Conservation (phyloP, 225 moss, liverwort and hornwort genomes). For the Straminergon stramineum region DNA sequence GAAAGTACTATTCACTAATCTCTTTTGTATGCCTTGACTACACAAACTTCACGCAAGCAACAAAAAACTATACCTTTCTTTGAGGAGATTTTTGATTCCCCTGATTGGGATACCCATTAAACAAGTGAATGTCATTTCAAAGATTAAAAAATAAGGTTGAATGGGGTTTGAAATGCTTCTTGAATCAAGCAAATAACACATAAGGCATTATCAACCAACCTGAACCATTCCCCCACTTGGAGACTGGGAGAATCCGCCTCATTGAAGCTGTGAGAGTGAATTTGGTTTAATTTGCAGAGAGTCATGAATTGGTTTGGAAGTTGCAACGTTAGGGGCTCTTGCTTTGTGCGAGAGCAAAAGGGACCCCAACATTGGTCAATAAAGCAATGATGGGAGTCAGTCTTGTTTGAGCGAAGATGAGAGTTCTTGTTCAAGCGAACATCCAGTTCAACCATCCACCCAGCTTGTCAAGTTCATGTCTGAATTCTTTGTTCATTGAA, state of each 20-base stretch:
- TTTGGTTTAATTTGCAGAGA: not conserved
- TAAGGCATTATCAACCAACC: not conserved
- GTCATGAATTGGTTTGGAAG: accelerated
- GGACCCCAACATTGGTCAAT: accelerated
- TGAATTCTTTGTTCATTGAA: not conserved
- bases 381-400: no score
- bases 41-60: not conserved
- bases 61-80: not conserved
- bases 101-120: accelerated
- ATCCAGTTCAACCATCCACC: no score
- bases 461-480: no score
- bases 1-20: not conserved
- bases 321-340: accelerated
- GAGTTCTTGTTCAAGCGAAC: not conserved
- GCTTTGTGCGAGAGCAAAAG: no score
- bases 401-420: not conserved
- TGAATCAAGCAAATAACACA: accelerated
- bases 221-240: not conserved
- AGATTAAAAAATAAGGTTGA: not conserved
- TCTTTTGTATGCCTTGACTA: not conserved
- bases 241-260: accelerated
- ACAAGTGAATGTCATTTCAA: not conserved
- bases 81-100: not conserved
- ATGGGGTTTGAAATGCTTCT: not conserved
- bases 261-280: accelerated